These are phyloP conservation scores for Colletotrichum tropicale DNA, from an alignment of 2,329 filamentous ascomycete species.

Conservation along the genomic window DNA sequence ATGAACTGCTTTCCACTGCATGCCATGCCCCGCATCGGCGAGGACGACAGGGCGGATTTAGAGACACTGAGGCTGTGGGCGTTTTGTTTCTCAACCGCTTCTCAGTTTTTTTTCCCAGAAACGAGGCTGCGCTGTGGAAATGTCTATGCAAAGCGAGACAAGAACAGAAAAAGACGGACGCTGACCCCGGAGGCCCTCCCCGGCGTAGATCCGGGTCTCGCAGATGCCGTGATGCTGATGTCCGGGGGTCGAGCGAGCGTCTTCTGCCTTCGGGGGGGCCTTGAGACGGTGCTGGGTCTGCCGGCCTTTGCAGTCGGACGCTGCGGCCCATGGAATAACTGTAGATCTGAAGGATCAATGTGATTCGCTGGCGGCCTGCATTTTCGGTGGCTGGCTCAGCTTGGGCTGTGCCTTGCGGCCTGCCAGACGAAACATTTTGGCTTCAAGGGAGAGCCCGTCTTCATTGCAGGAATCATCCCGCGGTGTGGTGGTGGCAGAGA, in stretches of 20 bases:
- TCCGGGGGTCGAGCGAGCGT: neutral
- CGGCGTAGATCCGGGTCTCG: slow-evolving; percentile 1
- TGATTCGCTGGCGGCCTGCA: neutral
- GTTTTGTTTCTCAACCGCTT: neutral
- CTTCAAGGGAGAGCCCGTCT: neutral
- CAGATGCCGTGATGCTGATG: neutral
- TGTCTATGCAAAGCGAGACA: neutral
- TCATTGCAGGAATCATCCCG: neutral
- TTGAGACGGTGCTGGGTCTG: neutral
- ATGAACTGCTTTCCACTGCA: neutral
- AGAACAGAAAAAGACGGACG: neutral
- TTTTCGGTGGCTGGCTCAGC: neutral
- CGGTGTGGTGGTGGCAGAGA: neutral
- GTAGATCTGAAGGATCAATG: neutral
- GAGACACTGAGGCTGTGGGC: neutral
- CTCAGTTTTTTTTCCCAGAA: neutral
- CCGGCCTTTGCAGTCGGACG: neutral
- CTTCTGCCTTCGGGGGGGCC: neutral
- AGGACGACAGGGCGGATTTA: neutral
- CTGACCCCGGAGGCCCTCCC: neutral
- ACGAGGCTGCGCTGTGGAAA: neutral
- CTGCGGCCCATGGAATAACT: neutral
- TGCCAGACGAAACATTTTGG: neutral
- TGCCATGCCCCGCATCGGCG: neutral
- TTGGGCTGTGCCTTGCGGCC: neutral